Evolutionary conservation across 371 early-diverging fungal species (phyloP).

Genomic region (Mucor racemosus): DNA sequence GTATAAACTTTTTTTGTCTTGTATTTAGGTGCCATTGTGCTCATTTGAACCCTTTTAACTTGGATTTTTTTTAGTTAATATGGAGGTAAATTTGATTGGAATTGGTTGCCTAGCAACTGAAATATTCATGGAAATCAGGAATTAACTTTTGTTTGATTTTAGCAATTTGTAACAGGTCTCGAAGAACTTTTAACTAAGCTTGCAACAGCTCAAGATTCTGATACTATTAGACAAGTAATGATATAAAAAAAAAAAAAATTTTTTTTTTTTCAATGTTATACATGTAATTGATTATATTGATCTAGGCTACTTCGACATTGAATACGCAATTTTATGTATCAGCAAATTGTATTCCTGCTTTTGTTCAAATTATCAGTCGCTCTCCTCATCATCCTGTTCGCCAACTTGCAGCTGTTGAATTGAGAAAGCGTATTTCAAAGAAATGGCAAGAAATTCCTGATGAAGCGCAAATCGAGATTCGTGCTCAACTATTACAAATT

Average conservation of each 20-base stretch:
- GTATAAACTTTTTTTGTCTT: constrained; percentile 1
- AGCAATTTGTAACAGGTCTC: constrained; percentile 53
- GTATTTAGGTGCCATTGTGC: background rate
- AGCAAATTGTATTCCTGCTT: constrained; percentile 73
- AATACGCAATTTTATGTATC: constrained; percentile 70
- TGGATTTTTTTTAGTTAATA: constrained; percentile 5
- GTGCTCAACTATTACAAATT: constrained; percentile 66
- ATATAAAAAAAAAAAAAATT: background rate
- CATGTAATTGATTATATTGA: background rate
- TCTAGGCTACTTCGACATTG: constrained; percentile 69
- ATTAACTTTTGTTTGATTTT: background rate
- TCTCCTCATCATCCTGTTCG: constrained; percentile 70
- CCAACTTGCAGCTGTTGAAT: constrained; percentile 89
- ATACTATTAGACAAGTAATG: constrained; percentile 53
- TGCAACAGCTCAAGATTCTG: constrained; percentile 53
- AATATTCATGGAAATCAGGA: too few species aligned
- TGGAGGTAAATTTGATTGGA: constrained; percentile 16
- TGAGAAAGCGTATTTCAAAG: constrained; percentile 77
- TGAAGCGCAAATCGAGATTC: constrained; percentile 59
- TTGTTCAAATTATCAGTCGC: constrained; percentile 66
- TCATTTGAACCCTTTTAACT: background rate
- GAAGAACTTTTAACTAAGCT: constrained; percentile 53
- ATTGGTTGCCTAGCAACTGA: background rate
- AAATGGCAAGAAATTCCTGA: constrained; percentile 76
- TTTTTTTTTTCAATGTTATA: background rate